Evolutionary conservation across 495 filamentous ascomycete genomes (phyloP).

Genomic region (Annulohypoxylon stygium): DNA sequence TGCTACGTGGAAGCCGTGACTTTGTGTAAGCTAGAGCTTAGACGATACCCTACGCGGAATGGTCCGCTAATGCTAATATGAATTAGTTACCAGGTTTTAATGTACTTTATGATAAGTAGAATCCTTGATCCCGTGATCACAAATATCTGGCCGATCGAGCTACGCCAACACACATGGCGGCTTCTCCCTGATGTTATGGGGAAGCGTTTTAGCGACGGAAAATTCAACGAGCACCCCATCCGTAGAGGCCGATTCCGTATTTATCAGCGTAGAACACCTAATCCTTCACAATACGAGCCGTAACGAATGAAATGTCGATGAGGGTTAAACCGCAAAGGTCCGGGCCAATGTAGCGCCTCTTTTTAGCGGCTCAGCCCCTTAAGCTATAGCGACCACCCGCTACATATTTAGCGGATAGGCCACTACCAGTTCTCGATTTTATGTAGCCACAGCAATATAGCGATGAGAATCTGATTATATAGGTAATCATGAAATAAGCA

Average conservation of each 20-base stretch:
- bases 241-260: not conserved
- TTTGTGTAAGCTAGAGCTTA: constrained; percentile 12
- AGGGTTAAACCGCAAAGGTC: too few relatives aligned
- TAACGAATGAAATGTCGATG: not conserved
- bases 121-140: too few relatives aligned
- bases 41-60: too few relatives aligned
- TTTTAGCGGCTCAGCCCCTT: too few relatives aligned
- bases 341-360: too few relatives aligned
- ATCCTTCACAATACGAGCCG: not conserved
- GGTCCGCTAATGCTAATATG: not conserved
- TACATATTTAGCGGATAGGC: not conserved
- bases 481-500: too few relatives aligned
- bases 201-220: not conserved
- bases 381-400: not conserved
- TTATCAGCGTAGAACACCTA: not conserved
- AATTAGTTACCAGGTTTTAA: not conserved
- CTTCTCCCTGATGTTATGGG: not conserved
- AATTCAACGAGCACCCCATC: not conserved
- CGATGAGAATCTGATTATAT: too few relatives aligned
- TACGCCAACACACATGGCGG: not conserved
- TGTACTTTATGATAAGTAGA: too few relatives aligned
- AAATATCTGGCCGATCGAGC: not conserved
- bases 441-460: too few relatives aligned
- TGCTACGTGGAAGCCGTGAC: not conserved
- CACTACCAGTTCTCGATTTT: too few relatives aligned